Conservation (phyloP, 352 stramenopile genomes). For the Phytopythium boreale region DNA sequence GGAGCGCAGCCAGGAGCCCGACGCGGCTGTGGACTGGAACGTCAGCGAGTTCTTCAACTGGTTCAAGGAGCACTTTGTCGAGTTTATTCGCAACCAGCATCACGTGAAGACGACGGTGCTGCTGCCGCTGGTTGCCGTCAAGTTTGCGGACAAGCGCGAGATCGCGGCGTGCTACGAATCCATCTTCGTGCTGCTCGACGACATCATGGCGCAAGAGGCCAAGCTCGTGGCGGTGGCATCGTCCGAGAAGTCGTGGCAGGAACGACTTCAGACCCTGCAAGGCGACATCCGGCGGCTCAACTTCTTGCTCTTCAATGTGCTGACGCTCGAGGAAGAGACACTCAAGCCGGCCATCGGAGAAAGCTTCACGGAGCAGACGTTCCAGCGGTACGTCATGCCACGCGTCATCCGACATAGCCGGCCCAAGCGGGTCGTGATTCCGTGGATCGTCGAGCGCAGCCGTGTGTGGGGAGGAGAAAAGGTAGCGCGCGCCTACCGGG, state of each 20-base stretch:
- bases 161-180: constrained; percentile 56
- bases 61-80: constrained; percentile 81
- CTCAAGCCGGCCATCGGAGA: constrained; percentile 57
- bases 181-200: constrained; percentile 60
- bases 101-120: constrained; percentile 66
- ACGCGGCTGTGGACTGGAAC: constrained; percentile 45
- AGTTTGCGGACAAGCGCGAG: constrained; percentile 58
- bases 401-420: constrained; percentile 60
- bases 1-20: constrained; percentile 44
- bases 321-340: constrained; percentile 63
- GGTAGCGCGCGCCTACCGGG: constrained; percentile 57
- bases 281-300: constrained; percentile 75
- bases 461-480: constrained; percentile 65
- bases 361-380: constrained; percentile 69
- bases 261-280: constrained; percentile 44
- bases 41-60: constrained; percentile 72
- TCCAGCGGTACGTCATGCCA: constrained; percentile 74
- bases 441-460: constrained; percentile 79
- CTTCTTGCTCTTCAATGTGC: constrained; percentile 56
- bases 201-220: constrained; percentile 55
- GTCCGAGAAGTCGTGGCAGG: constrained; percentile 48
- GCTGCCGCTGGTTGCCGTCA: constrained; percentile 59
- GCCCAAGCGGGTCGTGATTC: constrained; percentile 69
- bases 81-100: constrained; percentile 73
- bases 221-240: constrained; percentile 42